Evolutionary conservation across 2,329 filamentous ascomycete species (phyloP), one percentile per base, ranked within the genome.

Genomic region (Talaromyces marneffei): DNA sequence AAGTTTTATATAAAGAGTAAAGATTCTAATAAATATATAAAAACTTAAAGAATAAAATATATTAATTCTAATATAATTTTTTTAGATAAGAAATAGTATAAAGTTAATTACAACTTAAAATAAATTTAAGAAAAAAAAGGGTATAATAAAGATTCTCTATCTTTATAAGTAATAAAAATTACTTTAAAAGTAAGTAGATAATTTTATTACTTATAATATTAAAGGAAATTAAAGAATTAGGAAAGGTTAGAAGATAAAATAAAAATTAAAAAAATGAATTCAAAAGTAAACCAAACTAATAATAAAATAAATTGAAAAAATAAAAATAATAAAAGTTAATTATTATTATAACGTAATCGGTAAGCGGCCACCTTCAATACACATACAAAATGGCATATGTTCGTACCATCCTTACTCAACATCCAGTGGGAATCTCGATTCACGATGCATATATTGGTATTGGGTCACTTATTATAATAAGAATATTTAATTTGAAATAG

Each of bases 141-240:
- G 5, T 35, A 3, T 14, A 46, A 25, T 25, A 46, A 46, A 46
- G 23, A 3, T n/a, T 46, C 18, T 46, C 25, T 14, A 46, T 10
- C 2, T 46, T 14, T 25, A 46, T 3, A 46, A 25, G 2, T 10
- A 46, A n/a, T 4, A 35, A 2, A 35, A 35, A 2, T 35, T 35
- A 8, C 9, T 35, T 7, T 35, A 10, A 5, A 7, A 12, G 2
- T 35, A 35, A 9, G 12, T 31, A 64, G 56, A 4, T 48, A 39
- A 48, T 59, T 37, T 23, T 56, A 55, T 27, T 62, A 46, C 18
- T 56, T 27, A 42, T 62, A 35, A 27, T 54, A 46, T n/a, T n/a
- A 56, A 57, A 10, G 55, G 61, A n/a, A 54, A 63, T 6, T 61
- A 8, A 40, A 8, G 4, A 18, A 18, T 8, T 40, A 18, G 9